Conservation (phyloP, 2,329 filamentous ascomycete genomes). For the Thelonectria olida region DNA sequence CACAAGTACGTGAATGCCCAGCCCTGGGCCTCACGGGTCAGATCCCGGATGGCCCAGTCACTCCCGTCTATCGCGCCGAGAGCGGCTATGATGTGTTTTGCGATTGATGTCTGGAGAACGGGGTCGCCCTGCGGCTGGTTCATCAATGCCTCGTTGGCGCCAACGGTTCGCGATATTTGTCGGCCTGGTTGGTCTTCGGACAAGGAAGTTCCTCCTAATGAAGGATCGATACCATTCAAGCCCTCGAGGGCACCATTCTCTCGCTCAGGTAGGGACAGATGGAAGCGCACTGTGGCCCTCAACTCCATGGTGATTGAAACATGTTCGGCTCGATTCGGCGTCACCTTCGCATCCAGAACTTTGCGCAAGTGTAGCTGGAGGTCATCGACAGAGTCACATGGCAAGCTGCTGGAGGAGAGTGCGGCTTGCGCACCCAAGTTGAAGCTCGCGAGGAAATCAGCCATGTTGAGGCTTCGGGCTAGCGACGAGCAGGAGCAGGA, state of each 20-base stretch:
- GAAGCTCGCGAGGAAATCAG: slow-evolving; percentile 51
- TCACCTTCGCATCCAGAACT: slow-evolving; percentile 53
- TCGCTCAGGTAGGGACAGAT: slow-evolving; percentile 48
- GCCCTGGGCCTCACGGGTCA: slow-evolving; percentile 56
- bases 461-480: slow-evolving; percentile 39
- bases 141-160: slow-evolving; percentile 55
- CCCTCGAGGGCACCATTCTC: slow-evolving; percentile 49
- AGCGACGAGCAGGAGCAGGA: neutral
- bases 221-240: slow-evolving; percentile 46
- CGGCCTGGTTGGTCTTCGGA: slow-evolving; percentile 20
- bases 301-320: slow-evolving; percentile 58
- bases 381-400: slow-evolving; percentile 52
- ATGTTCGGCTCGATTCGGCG: slow-evolving; percentile 60
- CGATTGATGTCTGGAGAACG: slow-evolving; percentile 57
- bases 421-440: slow-evolving; percentile 39
- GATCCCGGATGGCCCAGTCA: slow-evolving; percentile 57
- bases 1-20: slow-evolving; percentile 66
- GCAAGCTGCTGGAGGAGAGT: slow-evolving; percentile 31
- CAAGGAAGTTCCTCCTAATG: slow-evolving; percentile 39
- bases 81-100: slow-evolving; percentile 56
- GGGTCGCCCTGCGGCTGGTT: slow-evolving; percentile 61
- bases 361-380: slow-evolving; percentile 56
- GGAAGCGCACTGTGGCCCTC: slow-evolving; percentile 53
- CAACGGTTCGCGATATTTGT: slow-evolving; percentile 50
- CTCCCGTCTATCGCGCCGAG: slow-evolving; percentile 58